Base-by-base conservation (phyloP, 306 rosid genomes). In the Herpetospermum pedunculosum region DNA sequence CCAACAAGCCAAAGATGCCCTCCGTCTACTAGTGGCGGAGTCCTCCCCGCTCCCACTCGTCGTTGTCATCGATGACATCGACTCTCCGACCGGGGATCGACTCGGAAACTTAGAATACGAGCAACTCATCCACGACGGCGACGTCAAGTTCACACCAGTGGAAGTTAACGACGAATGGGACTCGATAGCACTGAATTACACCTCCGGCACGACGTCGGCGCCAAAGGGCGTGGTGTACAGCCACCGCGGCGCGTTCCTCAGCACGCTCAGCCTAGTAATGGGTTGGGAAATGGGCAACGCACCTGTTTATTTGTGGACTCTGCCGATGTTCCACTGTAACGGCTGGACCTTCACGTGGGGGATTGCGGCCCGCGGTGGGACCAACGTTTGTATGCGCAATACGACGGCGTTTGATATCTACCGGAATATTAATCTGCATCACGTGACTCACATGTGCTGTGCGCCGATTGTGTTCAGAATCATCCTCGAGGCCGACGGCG, bases 291-390 rank as follows among this genome's bases (percentile, higher is more conserved):
- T 93, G 92, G 92, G 92, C 1, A 76, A 38, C 9, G 89, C 86
- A 11, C 98, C 98, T 0, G 88, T 91, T 0, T 91, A 91, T 34
- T 73, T 93, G 0, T 93, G 98, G 98, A 87, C 96, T 5, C 89
- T 93, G 0, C 98, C 98, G 0, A 91, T 93, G 97, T 93, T 93
- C 83, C 98, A 93, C 14, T 93, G 98, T 54, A 93, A 93, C 41
- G 98, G 98, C 0, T 93, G 98, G 98, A 93, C 98, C 21, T 93
- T 93, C 86, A 84, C 97, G 0, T 93, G 98, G 98, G 98, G 98
- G 0, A 81, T 89, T 10, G 98, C 97, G 0, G 98, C 98, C 0
- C 90, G 98, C 0, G 98, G 98, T 0, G 98, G 98, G 0, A 91
- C 97, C 1, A 93, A 89, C 15, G 72, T 93, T 4, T 93, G 98